These are phyloP conservation scores for Lachnellula subtilissima DNA, from an alignment of 2,329 filamentous ascomycete species.

Conservation along the genomic window DNA sequence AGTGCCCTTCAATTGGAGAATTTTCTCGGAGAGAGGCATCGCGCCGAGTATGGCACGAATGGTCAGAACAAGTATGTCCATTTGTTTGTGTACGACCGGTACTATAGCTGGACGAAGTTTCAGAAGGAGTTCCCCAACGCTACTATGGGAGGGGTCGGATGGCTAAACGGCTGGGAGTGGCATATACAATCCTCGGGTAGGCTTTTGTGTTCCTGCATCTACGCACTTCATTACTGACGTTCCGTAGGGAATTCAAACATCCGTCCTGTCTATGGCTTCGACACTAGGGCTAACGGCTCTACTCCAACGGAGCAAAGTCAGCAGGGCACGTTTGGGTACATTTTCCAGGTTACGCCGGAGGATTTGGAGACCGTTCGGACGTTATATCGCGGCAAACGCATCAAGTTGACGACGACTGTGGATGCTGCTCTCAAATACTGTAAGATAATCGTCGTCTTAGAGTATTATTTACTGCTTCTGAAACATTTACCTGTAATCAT, in stretches of 20 bases:
- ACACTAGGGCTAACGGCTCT: background rate
- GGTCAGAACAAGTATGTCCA: background rate
- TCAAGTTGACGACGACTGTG: background rate
- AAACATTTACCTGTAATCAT: too few species aligned
- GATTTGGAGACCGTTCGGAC: background rate
- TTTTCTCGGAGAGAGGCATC: background rate
- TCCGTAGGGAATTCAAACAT: background rate
- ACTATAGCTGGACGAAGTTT: background rate
- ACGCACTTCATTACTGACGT: background rate
- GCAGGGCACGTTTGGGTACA: background rate
- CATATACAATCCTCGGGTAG: background rate
- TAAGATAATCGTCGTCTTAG: too few species aligned
- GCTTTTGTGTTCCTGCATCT: background rate
- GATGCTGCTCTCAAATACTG: background rate
- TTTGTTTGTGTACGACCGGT: background rate
- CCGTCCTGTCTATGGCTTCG: background rate
- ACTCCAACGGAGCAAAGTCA: background rate
- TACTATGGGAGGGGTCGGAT: background rate
- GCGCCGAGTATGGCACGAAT: background rate
- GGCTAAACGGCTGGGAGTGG: background rate
- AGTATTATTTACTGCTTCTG: too few species aligned
- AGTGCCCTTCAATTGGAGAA: background rate
- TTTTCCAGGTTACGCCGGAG: background rate
- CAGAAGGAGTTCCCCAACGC: background rate
- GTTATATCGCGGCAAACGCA: background rate